phyloP scores from a whole-genome alignment of 805 yeast genomes.

The Ogataea nonfermentans region DNA sequence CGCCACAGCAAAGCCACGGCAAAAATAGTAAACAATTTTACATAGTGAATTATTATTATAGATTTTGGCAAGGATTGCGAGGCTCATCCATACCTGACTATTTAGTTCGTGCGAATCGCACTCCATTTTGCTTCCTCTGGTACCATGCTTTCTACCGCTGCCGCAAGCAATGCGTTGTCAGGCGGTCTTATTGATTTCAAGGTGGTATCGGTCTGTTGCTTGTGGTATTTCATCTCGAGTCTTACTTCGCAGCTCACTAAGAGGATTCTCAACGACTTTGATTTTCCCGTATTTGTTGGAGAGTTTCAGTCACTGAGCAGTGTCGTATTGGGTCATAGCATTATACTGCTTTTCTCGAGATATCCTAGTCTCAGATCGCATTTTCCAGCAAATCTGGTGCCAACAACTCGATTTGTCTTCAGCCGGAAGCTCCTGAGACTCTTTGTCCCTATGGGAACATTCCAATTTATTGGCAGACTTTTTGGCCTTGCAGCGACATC shows the following conservation, averaged over 20 bases:
- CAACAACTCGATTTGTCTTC: constrained; percentile 33
- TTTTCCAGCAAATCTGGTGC: constrained; percentile 59
- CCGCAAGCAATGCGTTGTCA: neutral
- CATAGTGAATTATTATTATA: too few relatives aligned
- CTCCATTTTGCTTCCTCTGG: too few relatives aligned
- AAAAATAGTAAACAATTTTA: neutral
- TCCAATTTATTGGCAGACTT: constrained; percentile 64
- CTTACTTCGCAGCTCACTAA: constrained; percentile 66
- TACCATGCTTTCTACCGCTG: constrained; percentile 1
- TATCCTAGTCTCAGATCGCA: constrained; percentile 13
- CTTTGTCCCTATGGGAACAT: constrained; percentile 61
- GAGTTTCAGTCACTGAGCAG: constrained; percentile 61
- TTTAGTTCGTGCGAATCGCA: too few relatives aligned
- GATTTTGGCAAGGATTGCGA: too few relatives aligned
- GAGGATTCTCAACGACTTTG: constrained; percentile 49
- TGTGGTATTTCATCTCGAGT: constrained; percentile 64
- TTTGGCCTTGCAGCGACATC: constrained; percentile 65
- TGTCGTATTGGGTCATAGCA: constrained; percentile 29
- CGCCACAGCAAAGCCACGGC: neutral
- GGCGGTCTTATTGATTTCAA: constrained; percentile 30
- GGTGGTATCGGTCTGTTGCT: constrained; percentile 44
- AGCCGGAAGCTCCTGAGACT: constrained; percentile 43
- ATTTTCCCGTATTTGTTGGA: constrained; percentile 61
- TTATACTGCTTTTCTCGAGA: constrained; percentile 12
- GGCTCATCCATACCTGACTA: too few relatives aligned